Evolutionary conservation across 2,329 filamentous ascomycete genomes (phyloP), one percentile per base, ranked within the genome.

Genomic region (Truncatella angustata): DNA sequence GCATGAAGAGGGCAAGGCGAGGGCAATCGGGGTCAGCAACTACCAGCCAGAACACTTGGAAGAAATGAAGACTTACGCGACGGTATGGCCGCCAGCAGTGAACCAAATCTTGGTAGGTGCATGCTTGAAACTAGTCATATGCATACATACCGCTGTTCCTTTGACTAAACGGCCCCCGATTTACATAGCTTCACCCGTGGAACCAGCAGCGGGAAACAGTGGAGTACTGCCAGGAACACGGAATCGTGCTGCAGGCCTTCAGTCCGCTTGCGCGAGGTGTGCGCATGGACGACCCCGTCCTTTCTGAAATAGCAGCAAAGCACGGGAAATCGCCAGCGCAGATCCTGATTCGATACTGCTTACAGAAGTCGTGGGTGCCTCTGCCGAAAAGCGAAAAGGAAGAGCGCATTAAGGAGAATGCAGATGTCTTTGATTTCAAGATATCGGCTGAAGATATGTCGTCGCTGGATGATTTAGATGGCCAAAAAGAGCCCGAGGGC

Each of bases 351-450:
- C 77, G 87, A 54, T 91, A 86, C 64, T 80, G 80, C 54, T 66
- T 91, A 62, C 85, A 91, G 63, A 90, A 88, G 70, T 78, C 74
- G 9, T 88, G 84, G 81, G 77, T 85, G 14, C 84, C 86, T 16
- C 66, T 89, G 52, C 84, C 85, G 18, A 89, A 89, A 73, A 87
- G 84, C 54, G 81, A 81, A 49, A 79, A 74, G 2, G 72, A 76
- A 0, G 77, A 76, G 9, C 74, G 84, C 10, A 88, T 89, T 57
- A 73, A 68, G 48, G 73, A 78, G 52, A 88, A 88, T 61, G 75
- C 77, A 0, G 70, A 84, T 50, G 74, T 88, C 0, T 88, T 79
- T 65, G 75, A 75, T 50, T 88, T 88, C 63, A 71, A 77, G 28
- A 69, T 89, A 12, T 71, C 69, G 5, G 63, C 70, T 12, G 76